phyloP scores from a whole-genome alignment of 2,329 filamentous ascomycete genomes.

The Daldinia eschscholtzii region DNA sequence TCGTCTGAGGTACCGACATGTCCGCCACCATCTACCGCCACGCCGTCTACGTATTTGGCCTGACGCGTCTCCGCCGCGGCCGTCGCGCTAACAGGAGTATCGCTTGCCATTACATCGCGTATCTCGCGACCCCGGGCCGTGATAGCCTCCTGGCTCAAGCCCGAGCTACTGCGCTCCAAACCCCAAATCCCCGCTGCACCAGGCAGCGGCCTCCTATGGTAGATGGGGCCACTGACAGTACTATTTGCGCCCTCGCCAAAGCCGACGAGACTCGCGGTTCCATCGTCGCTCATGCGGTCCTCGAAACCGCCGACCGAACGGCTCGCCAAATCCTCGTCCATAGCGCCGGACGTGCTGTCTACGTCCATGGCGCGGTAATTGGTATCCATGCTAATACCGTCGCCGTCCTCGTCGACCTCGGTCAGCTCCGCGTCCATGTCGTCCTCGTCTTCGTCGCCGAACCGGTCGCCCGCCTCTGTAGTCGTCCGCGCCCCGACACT shows the following conservation, averaged over 20 bases:
- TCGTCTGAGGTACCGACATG: slow-evolving; percentile 58
- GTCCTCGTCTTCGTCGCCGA: slow-evolving; percentile 48
- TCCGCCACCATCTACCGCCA: slow-evolving; percentile 67
- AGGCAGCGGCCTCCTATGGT: slow-evolving; percentile 65
- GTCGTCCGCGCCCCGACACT: slow-evolving; percentile 73
- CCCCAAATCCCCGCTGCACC: slow-evolving; percentile 55
- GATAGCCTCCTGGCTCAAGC: slow-evolving; percentile 61
- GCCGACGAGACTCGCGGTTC: slow-evolving; percentile 84
- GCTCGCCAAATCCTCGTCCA: slow-evolving; percentile 58
- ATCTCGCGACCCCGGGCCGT: slow-evolving; percentile 48
- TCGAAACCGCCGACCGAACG: slow-evolving; percentile 66
- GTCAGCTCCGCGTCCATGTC: slow-evolving; percentile 64
- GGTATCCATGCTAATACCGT: slow-evolving; percentile 77
- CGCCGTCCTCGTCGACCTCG: slow-evolving; percentile 72
- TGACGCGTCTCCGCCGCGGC: slow-evolving; percentile 67
- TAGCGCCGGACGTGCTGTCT: slow-evolving; percentile 56
- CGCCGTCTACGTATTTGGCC: slow-evolving; percentile 75
- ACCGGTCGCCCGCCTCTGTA: slow-evolving; percentile 66
- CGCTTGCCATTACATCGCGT: slow-evolving; percentile 50
- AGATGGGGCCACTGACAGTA: slow-evolving; percentile 83
- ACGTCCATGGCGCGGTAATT: slow-evolving; percentile 70
- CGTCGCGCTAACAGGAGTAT: slow-evolving; percentile 62
- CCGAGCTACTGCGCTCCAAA: slow-evolving; percentile 65
- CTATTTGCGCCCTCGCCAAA: slow-evolving; percentile 93
- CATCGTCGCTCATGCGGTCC: slow-evolving; percentile 88